Evolutionary conservation across 2,329 filamentous ascomycete species (phyloP), one percentile per base, ranked within the genome.

Genomic region (Laburnicola sp.): DNA sequence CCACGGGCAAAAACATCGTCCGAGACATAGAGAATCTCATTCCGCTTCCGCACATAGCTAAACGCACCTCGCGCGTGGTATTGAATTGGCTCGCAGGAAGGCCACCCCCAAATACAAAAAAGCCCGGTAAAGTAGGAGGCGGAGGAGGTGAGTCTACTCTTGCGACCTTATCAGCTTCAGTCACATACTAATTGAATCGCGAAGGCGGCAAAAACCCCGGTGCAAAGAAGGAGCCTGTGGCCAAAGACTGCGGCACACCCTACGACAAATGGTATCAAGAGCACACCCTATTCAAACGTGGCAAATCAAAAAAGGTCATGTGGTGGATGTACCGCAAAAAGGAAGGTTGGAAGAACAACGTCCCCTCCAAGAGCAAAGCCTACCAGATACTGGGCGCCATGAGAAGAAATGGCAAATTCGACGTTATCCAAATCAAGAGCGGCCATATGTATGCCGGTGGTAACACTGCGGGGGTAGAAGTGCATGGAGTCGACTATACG

Each of bases 351-450:
- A 11, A 28, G 4, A 16, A 6, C 28, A 28, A n/a, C 6, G 39
- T 28, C n/a, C 11, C 26, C 25, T 8, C 6, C 10, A 42, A 10
- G 23, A 28, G 28, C 11, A 31, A 28, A 28, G 39, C 26, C 23
- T 28, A 42, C 39, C 16, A 28, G 23, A 42, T 42, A 5, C 11
- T 42, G 5, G 16, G 6, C 6, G 23, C 5, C 6, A 42, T 42
- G 39, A 28, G n/a, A n/a, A 22, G 10, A n/a, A 27, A 28, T 42
- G 39, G 39, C 39, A 42, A 42, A 21, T 31, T 42, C 26, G 39
- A 42, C 39, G 39, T 42, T n/a, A 42, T 42, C 39, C 25, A 42
- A 21, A 42, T 42, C 26, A 42, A 31, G 39, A 8, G 39, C 9
- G 23, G 39, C 10, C 25, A 31, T 28, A 28, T 42, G 9, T 42